Evolutionary conservation across 345 rosid species (phyloP).

Genomic region (Hibiscus syriacus): DNA sequence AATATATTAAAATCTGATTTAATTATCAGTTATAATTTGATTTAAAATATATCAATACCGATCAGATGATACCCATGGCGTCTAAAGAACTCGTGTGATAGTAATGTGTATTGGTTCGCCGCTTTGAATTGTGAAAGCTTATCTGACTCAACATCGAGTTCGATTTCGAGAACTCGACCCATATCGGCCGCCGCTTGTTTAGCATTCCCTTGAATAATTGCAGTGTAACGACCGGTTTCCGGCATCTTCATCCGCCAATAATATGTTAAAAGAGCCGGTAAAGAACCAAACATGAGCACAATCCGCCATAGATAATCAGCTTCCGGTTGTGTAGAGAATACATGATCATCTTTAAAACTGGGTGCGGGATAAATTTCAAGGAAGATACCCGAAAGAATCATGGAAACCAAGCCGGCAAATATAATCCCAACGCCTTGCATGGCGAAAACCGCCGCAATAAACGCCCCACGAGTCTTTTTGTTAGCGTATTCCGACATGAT

Average conservation of each 20-base stretch:
- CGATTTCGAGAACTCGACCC: conserved; percentile 40
- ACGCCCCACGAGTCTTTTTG: conserved; percentile 46
- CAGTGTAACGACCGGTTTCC: conserved; percentile 53
- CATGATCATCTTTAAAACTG: background rate
- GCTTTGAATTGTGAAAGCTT: conserved; percentile 21
- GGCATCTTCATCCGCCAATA: conserved; percentile 67
- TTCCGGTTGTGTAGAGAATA: conserved; percentile 37
- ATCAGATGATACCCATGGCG: conserved; percentile 45
- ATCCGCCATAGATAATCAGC: conserved; percentile 51
- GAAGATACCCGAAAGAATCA: conserved; percentile 30
- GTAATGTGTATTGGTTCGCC: conserved; percentile 18
- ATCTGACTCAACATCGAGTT: conserved; percentile 30
- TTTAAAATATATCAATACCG: too few relatives aligned
- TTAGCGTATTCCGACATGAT: conserved; percentile 69
- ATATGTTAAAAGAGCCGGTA: conserved; percentile 41
- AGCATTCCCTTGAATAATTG: conserved; percentile 46
- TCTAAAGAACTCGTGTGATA: conserved; percentile 32
- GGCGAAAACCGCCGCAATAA: conserved; percentile 22
- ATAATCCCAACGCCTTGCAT: conserved; percentile 52
- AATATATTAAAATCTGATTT: too few relatives aligned
- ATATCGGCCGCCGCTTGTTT: conserved; percentile 50
- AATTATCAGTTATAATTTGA: too few relatives aligned
- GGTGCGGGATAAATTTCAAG: background rate
- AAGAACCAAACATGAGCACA: conserved; percentile 44
- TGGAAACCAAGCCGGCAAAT: conserved; percentile 42